Evolutionary conservation across 2,329 filamentous ascomycete genomes (phyloP).

Genomic region (Aureobasidium namibiae): DNA sequence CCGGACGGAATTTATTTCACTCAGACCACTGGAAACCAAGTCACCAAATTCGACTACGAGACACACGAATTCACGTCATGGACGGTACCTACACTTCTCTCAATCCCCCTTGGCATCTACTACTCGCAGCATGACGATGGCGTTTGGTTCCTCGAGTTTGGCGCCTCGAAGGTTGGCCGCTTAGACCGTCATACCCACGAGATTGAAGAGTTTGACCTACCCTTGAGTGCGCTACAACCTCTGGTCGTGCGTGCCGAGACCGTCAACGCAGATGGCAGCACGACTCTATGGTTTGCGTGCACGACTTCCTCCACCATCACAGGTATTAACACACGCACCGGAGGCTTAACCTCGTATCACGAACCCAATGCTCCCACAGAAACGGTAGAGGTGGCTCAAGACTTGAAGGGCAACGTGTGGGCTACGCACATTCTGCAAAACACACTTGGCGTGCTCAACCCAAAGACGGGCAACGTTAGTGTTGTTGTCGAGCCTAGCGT

Average conservation of each 20-base stretch:
- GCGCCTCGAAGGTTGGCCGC: background rate
- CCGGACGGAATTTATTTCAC: constrained; percentile 18
- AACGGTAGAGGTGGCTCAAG: background rate
- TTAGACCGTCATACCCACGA: background rate
- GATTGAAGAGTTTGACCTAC: background rate
- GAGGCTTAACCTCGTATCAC: background rate
- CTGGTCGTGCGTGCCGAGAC: constrained; percentile 1
- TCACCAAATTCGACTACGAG: constrained; percentile 17
- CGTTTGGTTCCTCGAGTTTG: background rate
- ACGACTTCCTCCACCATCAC: background rate
- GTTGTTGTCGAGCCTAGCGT: background rate
- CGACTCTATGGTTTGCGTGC: constrained; percentile 2
- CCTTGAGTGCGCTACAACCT: background rate
- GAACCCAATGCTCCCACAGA: constrained; percentile 1
- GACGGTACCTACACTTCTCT: constrained; percentile 16
- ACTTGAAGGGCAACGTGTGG: background rate
- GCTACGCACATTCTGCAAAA: constrained; percentile 1
- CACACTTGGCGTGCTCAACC: background rate
- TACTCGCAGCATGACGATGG: constrained; percentile 1
- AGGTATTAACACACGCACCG: background rate
- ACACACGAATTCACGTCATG: constrained; percentile 17
- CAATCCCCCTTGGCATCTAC: constrained; percentile 17
- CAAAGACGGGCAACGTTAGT: background rate
- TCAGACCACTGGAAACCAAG: constrained; percentile 18
- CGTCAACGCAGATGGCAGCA: background rate